A percentile compares a stretch with the other conserved stretches of the same genome.
phyloP scores from a whole-genome alignment of 176 grass and related monocot species.

The Phyllostachys edulis region DNA sequence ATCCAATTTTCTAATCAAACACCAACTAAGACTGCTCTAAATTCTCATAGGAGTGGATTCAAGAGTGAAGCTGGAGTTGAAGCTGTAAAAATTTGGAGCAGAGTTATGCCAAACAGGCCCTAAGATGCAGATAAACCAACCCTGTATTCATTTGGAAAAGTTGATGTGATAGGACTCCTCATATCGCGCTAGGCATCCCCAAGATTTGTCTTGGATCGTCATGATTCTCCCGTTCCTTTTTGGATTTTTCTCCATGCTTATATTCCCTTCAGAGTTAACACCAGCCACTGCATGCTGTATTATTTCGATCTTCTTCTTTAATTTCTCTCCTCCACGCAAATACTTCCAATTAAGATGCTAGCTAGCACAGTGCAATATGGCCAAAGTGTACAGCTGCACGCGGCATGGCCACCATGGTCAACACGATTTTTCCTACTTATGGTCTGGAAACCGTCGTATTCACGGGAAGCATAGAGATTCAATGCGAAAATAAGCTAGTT shows the following conservation, averaged over 20 bases:
- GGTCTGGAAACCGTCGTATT: neutral
- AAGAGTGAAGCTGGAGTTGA: too few species aligned
- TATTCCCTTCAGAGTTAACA: constrained; percentile 18
- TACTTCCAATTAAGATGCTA: neutral
- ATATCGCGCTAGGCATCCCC: constrained; percentile 36
- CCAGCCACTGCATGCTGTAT: neutral
- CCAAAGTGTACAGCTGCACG: neutral
- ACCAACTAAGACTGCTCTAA: too few species aligned
- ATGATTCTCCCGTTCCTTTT: constrained; percentile 36
- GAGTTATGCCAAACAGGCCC: too few species aligned
- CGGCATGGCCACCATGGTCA: neutral
- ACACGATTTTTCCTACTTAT: neutral
- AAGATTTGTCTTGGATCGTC: constrained; percentile 41
- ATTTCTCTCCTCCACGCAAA: neutral
- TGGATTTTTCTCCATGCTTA: constrained; percentile 29
- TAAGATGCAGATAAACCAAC: neutral
- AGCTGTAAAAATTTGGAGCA: too few species aligned
- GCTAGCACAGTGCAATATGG: neutral
- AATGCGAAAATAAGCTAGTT: neutral
- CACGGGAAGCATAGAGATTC: neutral
- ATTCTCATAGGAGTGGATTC: too few species aligned
- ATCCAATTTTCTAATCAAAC: too few species aligned
- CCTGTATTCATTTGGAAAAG: constrained; percentile 22
- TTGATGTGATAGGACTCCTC: constrained; percentile 36
- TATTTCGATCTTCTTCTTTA: neutral